phyloP scores from a whole-genome alignment of 331 rosid species.

The Spiraea crenata region DNA sequence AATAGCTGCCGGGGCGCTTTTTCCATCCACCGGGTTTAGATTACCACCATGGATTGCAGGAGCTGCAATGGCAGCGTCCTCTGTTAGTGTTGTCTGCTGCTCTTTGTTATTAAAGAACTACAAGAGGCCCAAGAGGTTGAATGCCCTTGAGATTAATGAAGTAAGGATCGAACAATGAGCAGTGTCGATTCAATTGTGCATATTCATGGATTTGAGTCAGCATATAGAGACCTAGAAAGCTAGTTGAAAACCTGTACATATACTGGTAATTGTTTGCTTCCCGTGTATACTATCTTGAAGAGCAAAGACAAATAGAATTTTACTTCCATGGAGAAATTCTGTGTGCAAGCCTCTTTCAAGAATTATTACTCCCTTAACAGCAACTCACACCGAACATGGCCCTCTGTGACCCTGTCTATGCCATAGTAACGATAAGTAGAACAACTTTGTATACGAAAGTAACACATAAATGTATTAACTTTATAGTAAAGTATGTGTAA shows the following conservation, averaged over 20 bases:
- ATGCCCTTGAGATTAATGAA: constrained; percentile 52
- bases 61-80: constrained; percentile 98
- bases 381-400: background rate
- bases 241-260: background rate
- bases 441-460: background rate
- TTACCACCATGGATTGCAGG: constrained; percentile 97
- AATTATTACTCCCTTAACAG: background rate
- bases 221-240: background rate
- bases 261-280: background rate
- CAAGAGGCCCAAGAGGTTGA: constrained; percentile 67
- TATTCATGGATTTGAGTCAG: background rate
- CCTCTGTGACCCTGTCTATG: background rate
- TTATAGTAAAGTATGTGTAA: background rate
- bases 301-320: background rate
- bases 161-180: constrained; percentile 35
- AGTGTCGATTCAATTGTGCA: background rate
- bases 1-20: constrained; percentile 74
- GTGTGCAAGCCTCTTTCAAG: background rate
- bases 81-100: constrained; percentile 87
- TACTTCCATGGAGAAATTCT: background rate
- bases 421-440: too few relatives aligned
- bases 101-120: constrained; percentile 77
- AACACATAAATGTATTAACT: background rate
- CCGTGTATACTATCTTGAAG: background rate
- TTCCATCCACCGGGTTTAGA: constrained; percentile 69